These are phyloP conservation scores for Yarrowia yakushimensis DNA, from an alignment of 805 yeast species.

Conservation along the genomic window DNA sequence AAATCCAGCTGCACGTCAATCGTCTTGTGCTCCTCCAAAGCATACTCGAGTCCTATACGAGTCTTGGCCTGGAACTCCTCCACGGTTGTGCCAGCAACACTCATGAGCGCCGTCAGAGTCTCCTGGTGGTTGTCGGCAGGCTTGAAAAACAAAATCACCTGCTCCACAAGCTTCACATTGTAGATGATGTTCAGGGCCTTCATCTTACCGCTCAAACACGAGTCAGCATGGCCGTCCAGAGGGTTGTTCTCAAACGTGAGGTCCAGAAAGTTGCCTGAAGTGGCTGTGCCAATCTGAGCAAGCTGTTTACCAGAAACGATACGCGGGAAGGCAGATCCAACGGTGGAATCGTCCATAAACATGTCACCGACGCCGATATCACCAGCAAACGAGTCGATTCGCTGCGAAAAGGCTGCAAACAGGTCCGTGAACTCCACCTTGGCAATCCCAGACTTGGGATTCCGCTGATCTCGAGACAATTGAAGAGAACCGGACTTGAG, in stretches of 20 bases:
- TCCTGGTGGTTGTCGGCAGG: slow-evolving; percentile 85
- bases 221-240: slow-evolving; percentile 76
- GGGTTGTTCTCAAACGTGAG: slow-evolving; percentile 84
- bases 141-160: slow-evolving; percentile 67
- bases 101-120: slow-evolving; percentile 84
- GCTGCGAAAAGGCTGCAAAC: slow-evolving; percentile 62
- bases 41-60: slow-evolving; percentile 85
- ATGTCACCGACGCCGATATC: slow-evolving; percentile 57
- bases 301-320: slow-evolving; percentile 72
- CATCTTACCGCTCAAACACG: slow-evolving; percentile 66
- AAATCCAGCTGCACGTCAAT: slow-evolving; percentile 79
- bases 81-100: slow-evolving; percentile 92
- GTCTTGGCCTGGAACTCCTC: slow-evolving; percentile 90
- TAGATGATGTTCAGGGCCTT: slow-evolving; percentile 87
- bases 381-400: slow-evolving; percentile 64
- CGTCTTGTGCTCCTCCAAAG: slow-evolving; percentile 92
- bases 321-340: slow-evolving; percentile 74
- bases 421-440: slow-evolving; percentile 82
- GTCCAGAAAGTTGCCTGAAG: slow-evolving; percentile 55
- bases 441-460: slow-evolving; percentile 51
- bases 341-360: slow-evolving; percentile 82
- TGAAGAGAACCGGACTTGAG: slow-evolving; percentile 75
- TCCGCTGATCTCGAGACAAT: slow-evolving; percentile 40
- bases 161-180: slow-evolving; percentile 78
- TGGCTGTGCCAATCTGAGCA: slow-evolving; percentile 43